Conservation (phyloP, 345 rosid genomes). For the Theobroma cacao region DNA sequence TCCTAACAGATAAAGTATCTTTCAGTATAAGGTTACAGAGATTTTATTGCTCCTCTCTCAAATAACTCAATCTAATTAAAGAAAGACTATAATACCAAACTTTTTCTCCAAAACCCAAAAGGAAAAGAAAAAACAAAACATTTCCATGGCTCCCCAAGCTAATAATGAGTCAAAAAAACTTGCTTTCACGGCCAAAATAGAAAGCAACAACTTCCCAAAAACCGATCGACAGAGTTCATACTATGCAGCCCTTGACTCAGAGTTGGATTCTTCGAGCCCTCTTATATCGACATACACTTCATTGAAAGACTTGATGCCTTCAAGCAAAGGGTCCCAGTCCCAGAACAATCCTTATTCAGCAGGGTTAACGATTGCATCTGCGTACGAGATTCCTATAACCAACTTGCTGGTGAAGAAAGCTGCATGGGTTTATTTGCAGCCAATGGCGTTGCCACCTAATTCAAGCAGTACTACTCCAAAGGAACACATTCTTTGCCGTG, state of each 20-base stretch:
- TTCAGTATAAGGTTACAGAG: no score
- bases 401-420: not conserved
- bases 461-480: not conserved
- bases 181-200: no score
- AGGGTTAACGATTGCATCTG: not conserved
- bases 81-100: no score
- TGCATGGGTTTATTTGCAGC: not conserved
- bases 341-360: not conserved
- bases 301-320: not conserved
- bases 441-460: not conserved
- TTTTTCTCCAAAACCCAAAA: no score
- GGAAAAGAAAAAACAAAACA: no score
- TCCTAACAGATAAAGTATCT: no score
- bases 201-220: no score
- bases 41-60: no score
- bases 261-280: not conserved
- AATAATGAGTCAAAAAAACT: no score
- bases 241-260: not conserved
- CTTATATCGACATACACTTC: not conserved
- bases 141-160: no score
- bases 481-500: not conserved
- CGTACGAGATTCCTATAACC: not conserved
- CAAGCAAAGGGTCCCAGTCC: not conserved
- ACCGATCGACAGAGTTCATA: no score
- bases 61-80: no score